Percentiles rank a stretch among this genome's conserved stretches.
Conservation (phyloP, 169 alveolate species). For the Perkinsus marinus region DNA sequence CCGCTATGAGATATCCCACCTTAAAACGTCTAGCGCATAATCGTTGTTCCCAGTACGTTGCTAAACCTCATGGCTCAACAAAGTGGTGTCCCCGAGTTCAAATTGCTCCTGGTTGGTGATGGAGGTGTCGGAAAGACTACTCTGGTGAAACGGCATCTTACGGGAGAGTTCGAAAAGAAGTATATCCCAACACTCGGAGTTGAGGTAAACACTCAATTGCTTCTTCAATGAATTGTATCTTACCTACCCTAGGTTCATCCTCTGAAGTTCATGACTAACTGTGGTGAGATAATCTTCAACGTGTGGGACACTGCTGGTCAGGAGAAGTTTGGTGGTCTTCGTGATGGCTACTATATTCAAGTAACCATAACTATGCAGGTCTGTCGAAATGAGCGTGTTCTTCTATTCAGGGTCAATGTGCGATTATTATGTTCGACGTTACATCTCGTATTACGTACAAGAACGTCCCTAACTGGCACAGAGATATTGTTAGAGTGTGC, state of each 20-base stretch:
- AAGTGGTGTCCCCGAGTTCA: slow-evolving; percentile 73
- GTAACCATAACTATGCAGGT: neutral
- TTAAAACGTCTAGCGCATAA: neutral
- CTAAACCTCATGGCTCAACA: neutral
- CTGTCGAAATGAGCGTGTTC: neutral
- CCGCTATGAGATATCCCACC: neutral
- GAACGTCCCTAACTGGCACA: slow-evolving; percentile 96
- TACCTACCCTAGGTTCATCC: slow-evolving; percentile 87
- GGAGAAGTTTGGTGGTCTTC: slow-evolving; percentile 95
- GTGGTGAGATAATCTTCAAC: slow-evolving; percentile 85
- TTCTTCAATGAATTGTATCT: neutral
- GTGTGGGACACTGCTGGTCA: slow-evolving; percentile 99
- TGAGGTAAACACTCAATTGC: neutral
- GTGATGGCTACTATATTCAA: slow-evolving; percentile 91
- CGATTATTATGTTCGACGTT: slow-evolving; percentile 99
- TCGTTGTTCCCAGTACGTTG: neutral
- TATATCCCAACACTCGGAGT: slow-evolving; percentile 60
- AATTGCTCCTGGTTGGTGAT: slow-evolving; percentile 94
- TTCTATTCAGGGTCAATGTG: slow-evolving; percentile 87
- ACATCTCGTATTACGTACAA: slow-evolving; percentile 97
- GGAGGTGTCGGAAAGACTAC: slow-evolving; percentile 99
- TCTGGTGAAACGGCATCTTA: slow-evolving; percentile 87
- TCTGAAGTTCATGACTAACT: slow-evolving; percentile 81
- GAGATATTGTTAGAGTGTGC: slow-evolving; percentile 97
- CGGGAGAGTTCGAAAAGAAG: slow-evolving; percentile 95